Evolutionary conservation across 2,329 filamentous ascomycete genomes (phyloP).

Genomic region (Intubia oerlemansii): DNA sequence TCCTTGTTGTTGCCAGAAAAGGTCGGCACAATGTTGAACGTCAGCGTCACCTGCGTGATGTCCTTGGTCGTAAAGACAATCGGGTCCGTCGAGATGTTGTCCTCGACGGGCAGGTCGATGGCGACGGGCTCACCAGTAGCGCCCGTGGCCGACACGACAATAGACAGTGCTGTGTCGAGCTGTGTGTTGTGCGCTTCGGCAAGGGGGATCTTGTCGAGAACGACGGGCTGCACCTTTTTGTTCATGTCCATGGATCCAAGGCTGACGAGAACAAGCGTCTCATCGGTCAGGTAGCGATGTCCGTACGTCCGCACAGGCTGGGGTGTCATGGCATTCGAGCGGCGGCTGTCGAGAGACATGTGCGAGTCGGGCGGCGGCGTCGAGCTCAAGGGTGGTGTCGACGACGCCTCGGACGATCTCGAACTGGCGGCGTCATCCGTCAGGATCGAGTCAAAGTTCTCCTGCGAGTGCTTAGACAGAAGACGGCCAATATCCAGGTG

Average conservation of each 20-base stretch:
- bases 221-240: conserved; percentile 61
- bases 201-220: conserved; percentile 71
- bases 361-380: conserved; percentile 23
- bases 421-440: too few species aligned
- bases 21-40: conserved; percentile 90
- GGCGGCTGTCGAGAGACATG: conserved; percentile 40
- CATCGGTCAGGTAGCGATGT: conserved; percentile 77
- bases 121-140: conserved; percentile 73
- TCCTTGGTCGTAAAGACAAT: conserved; percentile 74
- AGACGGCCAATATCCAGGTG: conserved; percentile 59
- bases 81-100: conserved; percentile 83
- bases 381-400: conserved; percentile 13
- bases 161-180: conserved; percentile 78
- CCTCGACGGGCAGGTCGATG: conserved; percentile 82
- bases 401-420: too few species aligned
- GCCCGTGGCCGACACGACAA: conserved; percentile 72
- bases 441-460: too few species aligned
- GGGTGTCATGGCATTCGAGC: conserved; percentile 20
- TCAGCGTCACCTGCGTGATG: conserved; percentile 59
- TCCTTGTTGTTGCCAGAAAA: conserved; percentile 80
- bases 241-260: conserved; percentile 88
- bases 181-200: conserved; percentile 79
- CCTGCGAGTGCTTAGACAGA: too few species aligned
- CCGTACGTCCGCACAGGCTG: conserved; percentile 90
- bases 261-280: conserved; percentile 79